Evolutionary conservation across 768 basidiomycete genomes (phyloP).

Genomic region (Pleurotus platypus): DNA sequence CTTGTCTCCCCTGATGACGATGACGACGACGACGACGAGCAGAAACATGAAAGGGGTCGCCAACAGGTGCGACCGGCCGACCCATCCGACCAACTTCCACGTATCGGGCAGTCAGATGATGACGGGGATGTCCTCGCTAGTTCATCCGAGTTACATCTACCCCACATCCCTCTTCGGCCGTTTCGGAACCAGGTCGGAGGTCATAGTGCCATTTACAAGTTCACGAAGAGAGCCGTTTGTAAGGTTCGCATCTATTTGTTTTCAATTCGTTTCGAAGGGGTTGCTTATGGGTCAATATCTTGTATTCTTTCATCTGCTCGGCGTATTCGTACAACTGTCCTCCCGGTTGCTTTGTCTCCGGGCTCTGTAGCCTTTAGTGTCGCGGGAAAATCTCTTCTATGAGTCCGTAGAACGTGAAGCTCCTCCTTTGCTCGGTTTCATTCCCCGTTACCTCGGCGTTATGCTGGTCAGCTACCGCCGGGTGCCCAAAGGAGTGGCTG

Average conservation of each 20-base stretch:
- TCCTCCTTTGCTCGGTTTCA: constrained; percentile 88
- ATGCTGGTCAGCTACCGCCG: constrained; percentile 97
- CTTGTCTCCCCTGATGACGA: background rate
- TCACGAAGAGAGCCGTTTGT: constrained; percentile 96
- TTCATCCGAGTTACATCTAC: constrained; percentile 57
- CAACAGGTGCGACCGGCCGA: background rate
- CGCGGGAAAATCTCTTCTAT: constrained; percentile 96
- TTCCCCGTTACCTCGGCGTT: constrained; percentile 97
- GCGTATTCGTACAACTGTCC: no score
- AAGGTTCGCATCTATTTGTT: constrained; percentile 62
- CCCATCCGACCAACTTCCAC: background rate
- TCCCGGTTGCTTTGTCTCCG: background rate
- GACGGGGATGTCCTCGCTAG: constrained; percentile 30
- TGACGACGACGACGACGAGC: constrained; percentile 5
- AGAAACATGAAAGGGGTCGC: background rate
- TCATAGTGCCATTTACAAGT: constrained; percentile 96
- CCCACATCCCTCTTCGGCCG: constrained; percentile 89
- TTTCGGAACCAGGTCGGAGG: constrained; percentile 99
- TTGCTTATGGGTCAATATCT: constrained; percentile 16
- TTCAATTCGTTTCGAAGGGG: constrained; percentile 17
- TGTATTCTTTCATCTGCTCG: no score
- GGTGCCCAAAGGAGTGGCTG: constrained; percentile 42
- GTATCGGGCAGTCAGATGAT: background rate
- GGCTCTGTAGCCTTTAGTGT: constrained; percentile 78
- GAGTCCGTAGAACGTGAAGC: constrained; percentile 94